A percentile compares a stretch with the other conserved stretches of the same genome.
These are phyloP conservation scores for Phytophthora meadii DNA, from an alignment of 352 stramenopile genomes.

Conservation along the genomic window DNA sequence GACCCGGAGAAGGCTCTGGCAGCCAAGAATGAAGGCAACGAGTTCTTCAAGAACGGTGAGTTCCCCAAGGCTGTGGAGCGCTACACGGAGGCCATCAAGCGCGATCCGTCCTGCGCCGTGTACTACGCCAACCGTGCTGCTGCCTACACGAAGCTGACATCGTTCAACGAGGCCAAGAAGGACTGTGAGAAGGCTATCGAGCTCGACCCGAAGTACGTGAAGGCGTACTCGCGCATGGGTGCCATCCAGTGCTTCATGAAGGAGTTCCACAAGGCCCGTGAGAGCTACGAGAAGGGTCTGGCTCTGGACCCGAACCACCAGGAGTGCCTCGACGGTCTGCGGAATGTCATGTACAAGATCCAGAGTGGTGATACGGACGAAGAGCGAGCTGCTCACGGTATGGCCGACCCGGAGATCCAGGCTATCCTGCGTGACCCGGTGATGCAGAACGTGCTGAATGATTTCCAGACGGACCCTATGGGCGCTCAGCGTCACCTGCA, in stretches of 20 bases:
- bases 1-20: conserved; percentile 97
- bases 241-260: conserved; percentile 99
- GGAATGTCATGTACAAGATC: conserved; percentile 95
- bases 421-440: conserved; percentile 97
- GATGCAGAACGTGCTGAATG: conserved; percentile 97
- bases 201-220: conserved; percentile 99
- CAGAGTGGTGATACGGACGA: conserved; percentile 96
- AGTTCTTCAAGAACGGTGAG: conserved; percentile 96
- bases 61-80: conserved; percentile 94
- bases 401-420: conserved; percentile 99
- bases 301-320: conserved; percentile 95
- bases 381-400: conserved; percentile 96
- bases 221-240: conserved; percentile 98
- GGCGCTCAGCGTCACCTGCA: conserved; percentile 93
- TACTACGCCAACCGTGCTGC: conserved; percentile 99
- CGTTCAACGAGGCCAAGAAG: conserved; percentile 90
- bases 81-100: conserved; percentile 99
- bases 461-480: conserved; percentile 97
- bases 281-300: conserved; percentile 97
- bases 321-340: conserved; percentile 96
- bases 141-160: conserved; percentile 99
- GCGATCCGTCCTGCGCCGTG: conserved; percentile 96
- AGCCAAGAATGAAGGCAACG: conserved; percentile 99
- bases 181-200: conserved; percentile 98
- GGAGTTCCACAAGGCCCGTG: conserved; percentile 99